Evolutionary conservation across 1,284 basidiomycete species (phyloP).

Genomic region (Cutaneotrichosporon curvatum): DNA sequence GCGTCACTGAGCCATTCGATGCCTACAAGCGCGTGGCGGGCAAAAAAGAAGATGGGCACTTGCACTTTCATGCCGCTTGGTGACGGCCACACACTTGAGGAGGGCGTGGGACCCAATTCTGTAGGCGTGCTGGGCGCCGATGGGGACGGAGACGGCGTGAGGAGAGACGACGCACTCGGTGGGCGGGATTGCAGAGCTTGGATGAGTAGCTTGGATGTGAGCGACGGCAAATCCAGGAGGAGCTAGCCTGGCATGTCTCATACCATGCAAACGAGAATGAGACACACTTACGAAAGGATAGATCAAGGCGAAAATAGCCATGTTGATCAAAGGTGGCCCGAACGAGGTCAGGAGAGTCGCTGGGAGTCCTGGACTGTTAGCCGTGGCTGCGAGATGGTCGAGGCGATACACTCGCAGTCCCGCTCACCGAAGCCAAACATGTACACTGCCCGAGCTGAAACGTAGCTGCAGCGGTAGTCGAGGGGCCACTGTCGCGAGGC

Average conservation of each 20-base stretch:
- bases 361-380: slow-evolving; percentile 24
- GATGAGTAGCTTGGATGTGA: slow-evolving; percentile 22
- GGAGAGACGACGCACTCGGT: background rate
- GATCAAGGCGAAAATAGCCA: slow-evolving; percentile 44
- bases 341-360: slow-evolving; percentile 41
- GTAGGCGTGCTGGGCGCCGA: slow-evolving; percentile 19
- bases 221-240: background rate
- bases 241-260: too few species aligned
- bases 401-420: too few species aligned
- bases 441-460: slow-evolving; percentile 37
- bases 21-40: slow-evolving; percentile 29
- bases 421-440: slow-evolving; percentile 45
- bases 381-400: too few species aligned
- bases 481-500: slow-evolving; percentile 36
- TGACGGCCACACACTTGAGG: background rate
- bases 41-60: slow-evolving; percentile 40
- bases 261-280: too few species aligned
- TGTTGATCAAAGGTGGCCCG: slow-evolving; percentile 41
- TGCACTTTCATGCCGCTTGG: background rate
- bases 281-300: slow-evolving; percentile 40
- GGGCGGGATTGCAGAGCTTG: slow-evolving; percentile 39
- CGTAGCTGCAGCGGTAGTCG: slow-evolving; percentile 29
- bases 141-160: background rate
- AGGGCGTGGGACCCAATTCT: background rate
- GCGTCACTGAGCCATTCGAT: slow-evolving; percentile 33